Conservation (phyloP, 1,284 basidiomycete genomes). For the Malassezia arunalokei region DNA sequence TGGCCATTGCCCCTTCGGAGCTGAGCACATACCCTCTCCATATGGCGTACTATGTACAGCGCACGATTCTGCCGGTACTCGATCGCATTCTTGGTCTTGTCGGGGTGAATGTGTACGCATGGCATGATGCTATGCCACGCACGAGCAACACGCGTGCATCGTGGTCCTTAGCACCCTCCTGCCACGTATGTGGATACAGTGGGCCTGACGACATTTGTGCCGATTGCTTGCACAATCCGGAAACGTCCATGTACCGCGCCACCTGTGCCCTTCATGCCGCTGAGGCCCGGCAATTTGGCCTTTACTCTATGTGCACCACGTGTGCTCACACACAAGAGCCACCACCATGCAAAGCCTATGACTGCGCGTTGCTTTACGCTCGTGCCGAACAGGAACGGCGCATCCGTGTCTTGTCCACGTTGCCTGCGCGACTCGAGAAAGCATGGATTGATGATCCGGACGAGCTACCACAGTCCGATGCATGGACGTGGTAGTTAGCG, state of each 20-base stretch:
- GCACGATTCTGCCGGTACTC: slow-evolving; percentile 75
- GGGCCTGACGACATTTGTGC: slow-evolving; percentile 36
- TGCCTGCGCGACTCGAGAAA: not conserved
- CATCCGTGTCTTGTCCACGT: not conserved
- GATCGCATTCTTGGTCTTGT: slow-evolving; percentile 81
- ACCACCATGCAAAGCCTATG: slow-evolving; percentile 28
- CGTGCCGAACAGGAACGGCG: slow-evolving; percentile 15
- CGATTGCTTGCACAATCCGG: slow-evolving; percentile 10
- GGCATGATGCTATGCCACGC: slow-evolving; percentile 77
- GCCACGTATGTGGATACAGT: not conserved
- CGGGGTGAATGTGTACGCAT: slow-evolving; percentile 72
- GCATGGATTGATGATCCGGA: not conserved
- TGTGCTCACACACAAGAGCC: slow-evolving; percentile 17
- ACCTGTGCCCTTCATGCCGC: slow-evolving; percentile 12
- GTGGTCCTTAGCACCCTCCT: not conserved
- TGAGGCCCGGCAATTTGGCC: slow-evolving; percentile 15
- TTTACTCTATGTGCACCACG: slow-evolving; percentile 26
- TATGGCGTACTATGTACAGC: slow-evolving; percentile 76
- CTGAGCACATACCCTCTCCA: slow-evolving; percentile 59
- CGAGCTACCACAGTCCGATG: not conserved
- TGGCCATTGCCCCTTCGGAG: slow-evolving; percentile 67
- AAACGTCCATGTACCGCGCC: slow-evolving; percentile 14
- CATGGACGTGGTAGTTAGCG: slow-evolving; percentile 6
- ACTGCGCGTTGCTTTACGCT: slow-evolving; percentile 35
- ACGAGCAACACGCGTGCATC: slow-evolving; percentile 1